phyloP scores from a whole-genome alignment of 768 basidiomycete genomes.

The Boletus fagicola region DNA sequence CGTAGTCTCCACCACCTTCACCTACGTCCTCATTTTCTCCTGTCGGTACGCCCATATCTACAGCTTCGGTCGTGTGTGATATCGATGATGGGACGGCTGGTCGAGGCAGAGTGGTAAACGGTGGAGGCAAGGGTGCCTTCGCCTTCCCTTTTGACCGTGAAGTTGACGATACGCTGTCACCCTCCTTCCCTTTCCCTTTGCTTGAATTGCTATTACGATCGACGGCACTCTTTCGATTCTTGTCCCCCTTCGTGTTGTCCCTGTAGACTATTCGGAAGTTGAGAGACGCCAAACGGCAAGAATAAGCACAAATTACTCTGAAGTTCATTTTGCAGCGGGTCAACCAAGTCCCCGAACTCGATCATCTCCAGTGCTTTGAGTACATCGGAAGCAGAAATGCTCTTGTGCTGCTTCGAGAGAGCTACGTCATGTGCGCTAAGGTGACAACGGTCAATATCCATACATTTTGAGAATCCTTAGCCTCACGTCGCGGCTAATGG shows the following conservation, averaged over 20 bases:
- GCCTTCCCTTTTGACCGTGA: conserved; percentile 33
- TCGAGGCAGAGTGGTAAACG: conserved; percentile 32
- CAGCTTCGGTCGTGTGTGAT: conserved; percentile 26
- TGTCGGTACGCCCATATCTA: conserved; percentile 20
- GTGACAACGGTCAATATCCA: conserved; percentile 5
- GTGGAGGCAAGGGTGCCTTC: conserved; percentile 26
- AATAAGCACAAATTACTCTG: conserved; percentile 39
- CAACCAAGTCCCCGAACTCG: conserved; percentile 70
- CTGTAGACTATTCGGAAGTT: conserved; percentile 53
- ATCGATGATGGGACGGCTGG: conserved; percentile 29
- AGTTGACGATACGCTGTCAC: conserved; percentile 32
- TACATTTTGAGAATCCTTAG: background rate
- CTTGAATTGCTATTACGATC: conserved; percentile 25
- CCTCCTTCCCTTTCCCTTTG: conserved; percentile 34
- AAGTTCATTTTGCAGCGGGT: conserved; percentile 62
- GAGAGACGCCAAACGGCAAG: background rate
- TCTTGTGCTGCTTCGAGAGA: conserved; percentile 78
- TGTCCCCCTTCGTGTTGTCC: conserved; percentile 60
- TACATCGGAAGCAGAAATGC: conserved; percentile 86
- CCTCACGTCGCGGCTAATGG: conserved; percentile 46
- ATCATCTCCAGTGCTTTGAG: conserved; percentile 81
- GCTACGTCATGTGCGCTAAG: conserved; percentile 86
- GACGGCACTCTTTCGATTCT: conserved; percentile 37
- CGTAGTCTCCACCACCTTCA: conserved; percentile 32
- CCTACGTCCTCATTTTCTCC: conserved; percentile 33